Evolutionary conservation across 2,329 filamentous ascomycete genomes (phyloP).

Genomic region (Apiospora marii): DNA sequence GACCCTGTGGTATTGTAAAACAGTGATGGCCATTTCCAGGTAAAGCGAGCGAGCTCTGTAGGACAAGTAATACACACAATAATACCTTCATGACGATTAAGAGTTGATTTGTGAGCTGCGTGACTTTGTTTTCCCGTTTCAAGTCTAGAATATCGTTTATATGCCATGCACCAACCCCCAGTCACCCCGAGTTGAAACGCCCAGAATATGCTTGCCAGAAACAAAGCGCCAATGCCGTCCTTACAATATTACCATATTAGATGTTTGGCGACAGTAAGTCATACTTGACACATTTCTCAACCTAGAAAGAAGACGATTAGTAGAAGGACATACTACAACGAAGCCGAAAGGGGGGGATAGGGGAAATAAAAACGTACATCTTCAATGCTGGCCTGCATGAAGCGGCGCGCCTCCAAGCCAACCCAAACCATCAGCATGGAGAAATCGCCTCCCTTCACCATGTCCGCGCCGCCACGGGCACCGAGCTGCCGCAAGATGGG

Average conservation of each 20-base stretch:
- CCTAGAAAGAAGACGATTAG: slow-evolving; percentile 52
- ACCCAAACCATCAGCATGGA: slow-evolving; percentile 92
- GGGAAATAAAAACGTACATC: slow-evolving; percentile 65
- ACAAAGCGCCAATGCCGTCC: neutral
- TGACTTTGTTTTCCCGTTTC: neutral
- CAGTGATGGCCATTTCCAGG: neutral
- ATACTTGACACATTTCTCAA: slow-evolving; percentile 89
- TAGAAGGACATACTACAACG: slow-evolving; percentile 6
- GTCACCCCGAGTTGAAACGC: slow-evolving; percentile 6
- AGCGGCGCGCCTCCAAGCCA: slow-evolving; percentile 85
- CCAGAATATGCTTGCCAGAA: slow-evolving; percentile 1
- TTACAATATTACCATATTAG: slow-evolving; percentile 58
- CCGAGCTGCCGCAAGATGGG: slow-evolving; percentile 91
- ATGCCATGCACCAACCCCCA: neutral
- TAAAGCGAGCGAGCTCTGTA: neutral
- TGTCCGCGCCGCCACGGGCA: slow-evolving; percentile 74
- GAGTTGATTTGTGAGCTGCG: slow-evolving; percentile 1
- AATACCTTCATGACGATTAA: neutral
- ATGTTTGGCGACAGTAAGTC: slow-evolving; percentile 89
- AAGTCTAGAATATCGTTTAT: neutral
- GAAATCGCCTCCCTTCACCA: slow-evolving; percentile 76
- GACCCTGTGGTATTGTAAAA: neutral
- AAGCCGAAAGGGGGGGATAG: slow-evolving; percentile 15
- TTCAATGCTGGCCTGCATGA: slow-evolving; percentile 89
- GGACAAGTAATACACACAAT: neutral